Evolutionary conservation across 352 stramenopile genomes (phyloP).

Genomic region (Phytophthora meadii): DNA sequence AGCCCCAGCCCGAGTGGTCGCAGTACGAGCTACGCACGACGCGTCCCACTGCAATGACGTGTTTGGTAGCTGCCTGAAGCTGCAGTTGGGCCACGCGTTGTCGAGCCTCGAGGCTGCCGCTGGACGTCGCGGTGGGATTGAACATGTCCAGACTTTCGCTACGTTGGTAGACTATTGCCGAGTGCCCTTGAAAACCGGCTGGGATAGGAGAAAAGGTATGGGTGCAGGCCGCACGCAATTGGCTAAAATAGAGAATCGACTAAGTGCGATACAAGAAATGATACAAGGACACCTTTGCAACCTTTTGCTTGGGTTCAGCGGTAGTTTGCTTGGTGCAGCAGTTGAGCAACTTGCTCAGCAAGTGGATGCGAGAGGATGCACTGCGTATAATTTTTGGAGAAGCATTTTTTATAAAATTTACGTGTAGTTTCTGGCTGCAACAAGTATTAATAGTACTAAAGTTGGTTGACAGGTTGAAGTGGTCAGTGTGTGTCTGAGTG

Average conservation of each 20-base stretch:
- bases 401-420: too few relatives aligned
- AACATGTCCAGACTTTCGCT: constrained; percentile 28
- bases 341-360: too few relatives aligned
- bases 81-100: constrained; percentile 43
- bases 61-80: constrained; percentile 46
- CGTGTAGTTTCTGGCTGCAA: too few relatives aligned
- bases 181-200: constrained; percentile 14
- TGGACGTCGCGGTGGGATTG: constrained; percentile 23
- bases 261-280: neutral
- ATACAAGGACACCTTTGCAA: too few relatives aligned
- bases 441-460: too few relatives aligned
- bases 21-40: constrained; percentile 71
- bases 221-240: neutral
- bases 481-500: too few relatives aligned
- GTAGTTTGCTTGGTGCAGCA: too few relatives aligned
- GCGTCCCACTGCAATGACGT: constrained; percentile 53
- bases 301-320: too few relatives aligned
- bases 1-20: constrained; percentile 79
- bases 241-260: constrained; percentile 1
- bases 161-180: constrained; percentile 1
- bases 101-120: constrained; percentile 33
- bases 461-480: too few relatives aligned
- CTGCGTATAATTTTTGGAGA: too few relatives aligned
- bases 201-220: constrained; percentile 4
- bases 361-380: too few relatives aligned